phyloP scores from a whole-genome alignment of 306 rosid species.

The Trifolium fragiferum region DNA sequence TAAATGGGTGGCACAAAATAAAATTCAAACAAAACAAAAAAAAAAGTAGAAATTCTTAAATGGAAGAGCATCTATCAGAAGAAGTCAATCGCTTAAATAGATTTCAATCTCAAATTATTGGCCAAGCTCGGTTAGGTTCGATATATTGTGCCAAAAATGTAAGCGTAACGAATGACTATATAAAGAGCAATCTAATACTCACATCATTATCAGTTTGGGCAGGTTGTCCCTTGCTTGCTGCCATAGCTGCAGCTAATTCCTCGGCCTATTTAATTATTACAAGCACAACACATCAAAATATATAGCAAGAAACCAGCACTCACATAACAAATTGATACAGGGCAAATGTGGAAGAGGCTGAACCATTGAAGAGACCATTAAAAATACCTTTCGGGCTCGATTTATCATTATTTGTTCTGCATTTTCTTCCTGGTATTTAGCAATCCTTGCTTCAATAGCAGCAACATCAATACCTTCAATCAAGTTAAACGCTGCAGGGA shows the following conservation, averaged over 20 bases:
- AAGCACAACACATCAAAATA: conserved; percentile 33
- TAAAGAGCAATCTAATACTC: conserved; percentile 41
- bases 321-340: conserved; percentile 6
- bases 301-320: neutral
- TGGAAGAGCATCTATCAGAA: neutral
- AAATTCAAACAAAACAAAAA: conserved; percentile 6
- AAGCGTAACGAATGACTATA: conserved; percentile 5
- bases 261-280: conserved; percentile 70
- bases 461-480: conserved; percentile 78
- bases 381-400: conserved; percentile 83
- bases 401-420: conserved; percentile 84
- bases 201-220: conserved; percentile 62
- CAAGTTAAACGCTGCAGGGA: conserved; percentile 67
- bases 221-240: conserved; percentile 78
- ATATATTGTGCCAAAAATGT: conserved; percentile 1
- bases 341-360: conserved; percentile 9
- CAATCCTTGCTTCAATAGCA: conserved; percentile 74
- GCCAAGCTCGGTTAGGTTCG: neutral
- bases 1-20: conserved; percentile 1
- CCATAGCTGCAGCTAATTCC: conserved; percentile 87
- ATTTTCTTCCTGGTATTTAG: conserved; percentile 85
- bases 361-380: conserved; percentile 1
- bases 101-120: conserved; percentile 9
- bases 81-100: neutral
- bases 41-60: neutral